Percentiles rank a stretch among this genome's conserved stretches.
Conservation (phyloP, 1,139 yeast genomes). For the Diutina scorzettiae region DNA sequence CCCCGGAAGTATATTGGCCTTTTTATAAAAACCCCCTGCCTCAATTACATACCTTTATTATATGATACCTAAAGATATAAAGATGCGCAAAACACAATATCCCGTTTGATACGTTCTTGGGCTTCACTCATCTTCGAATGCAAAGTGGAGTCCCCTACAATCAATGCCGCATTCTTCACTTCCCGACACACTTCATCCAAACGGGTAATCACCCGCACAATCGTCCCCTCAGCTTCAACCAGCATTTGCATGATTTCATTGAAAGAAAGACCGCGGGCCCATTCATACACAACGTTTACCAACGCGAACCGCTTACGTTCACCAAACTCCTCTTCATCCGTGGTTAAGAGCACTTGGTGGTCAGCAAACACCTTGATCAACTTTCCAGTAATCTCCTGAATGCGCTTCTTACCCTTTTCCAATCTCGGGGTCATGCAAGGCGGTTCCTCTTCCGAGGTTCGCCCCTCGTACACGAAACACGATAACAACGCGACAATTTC, state of each 20-base stretch:
- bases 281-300: constrained; percentile 89
- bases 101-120: constrained; percentile 90
- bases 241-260: constrained; percentile 83
- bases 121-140: constrained; percentile 86
- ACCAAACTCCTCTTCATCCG: constrained; percentile 59
- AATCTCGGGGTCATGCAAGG: constrained; percentile 65
- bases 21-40: no score
- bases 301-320: constrained; percentile 81
- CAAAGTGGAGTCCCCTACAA: constrained; percentile 83
- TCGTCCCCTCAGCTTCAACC: constrained; percentile 91
- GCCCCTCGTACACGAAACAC: constrained; percentile 87
- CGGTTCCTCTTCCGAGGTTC: constrained; percentile 43
- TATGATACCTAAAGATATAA: constrained; percentile 47
- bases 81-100: constrained; percentile 94
- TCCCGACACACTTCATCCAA: constrained; percentile 92
- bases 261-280: constrained; percentile 94
- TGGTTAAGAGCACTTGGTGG: constrained; percentile 61
- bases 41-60: not conserved
- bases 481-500: constrained; percentile 91
- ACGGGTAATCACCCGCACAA: constrained; percentile 92
- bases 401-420: constrained; percentile 63
- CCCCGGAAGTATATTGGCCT: no score
- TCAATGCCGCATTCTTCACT: constrained; percentile 86
- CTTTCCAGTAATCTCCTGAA: constrained; percentile 56
- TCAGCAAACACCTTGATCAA: constrained; percentile 51